Evolutionary conservation across 192 early-diverging fungal species (phyloP).

Genomic region (Dissophora ornata): DNA sequence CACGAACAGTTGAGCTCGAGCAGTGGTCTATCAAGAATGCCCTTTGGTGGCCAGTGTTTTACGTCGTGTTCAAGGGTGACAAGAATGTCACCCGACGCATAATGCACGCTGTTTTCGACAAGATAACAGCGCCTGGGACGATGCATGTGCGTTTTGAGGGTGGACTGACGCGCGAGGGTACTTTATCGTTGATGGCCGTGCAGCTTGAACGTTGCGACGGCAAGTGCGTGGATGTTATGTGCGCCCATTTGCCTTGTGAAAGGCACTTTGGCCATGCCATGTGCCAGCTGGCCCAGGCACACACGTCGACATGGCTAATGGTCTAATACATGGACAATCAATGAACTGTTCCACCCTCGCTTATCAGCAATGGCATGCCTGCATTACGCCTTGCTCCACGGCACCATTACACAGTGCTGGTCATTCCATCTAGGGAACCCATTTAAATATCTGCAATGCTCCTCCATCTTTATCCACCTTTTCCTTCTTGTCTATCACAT

Average conservation of each 20-base stretch:
- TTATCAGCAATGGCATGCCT: too few species aligned
- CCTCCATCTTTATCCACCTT: background rate
- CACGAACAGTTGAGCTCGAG: too few species aligned
- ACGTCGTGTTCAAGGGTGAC: too few species aligned
- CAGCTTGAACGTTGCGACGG: background rate
- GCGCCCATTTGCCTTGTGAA: conserved; percentile 27
- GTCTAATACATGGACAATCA: too few species aligned
- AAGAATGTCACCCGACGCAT: background rate
- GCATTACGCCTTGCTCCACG: conserved; percentile 40
- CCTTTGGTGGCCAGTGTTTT: too few species aligned
- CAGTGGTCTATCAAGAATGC: too few species aligned
- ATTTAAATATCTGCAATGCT: background rate
- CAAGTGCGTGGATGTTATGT: background rate
- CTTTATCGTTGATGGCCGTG: too few species aligned
- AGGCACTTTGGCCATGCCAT: conserved; percentile 46
- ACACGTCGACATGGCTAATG: background rate
- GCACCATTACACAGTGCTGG: conserved; percentile 16
- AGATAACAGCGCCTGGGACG: background rate
- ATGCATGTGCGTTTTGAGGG: conserved; percentile 1
- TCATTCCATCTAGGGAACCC: background rate
- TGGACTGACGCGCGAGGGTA: too few species aligned
- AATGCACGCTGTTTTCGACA: background rate
- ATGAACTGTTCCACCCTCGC: too few species aligned
- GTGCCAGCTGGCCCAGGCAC: conserved; percentile 29
- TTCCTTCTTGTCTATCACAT: background rate